Evolutionary conservation across 2,329 filamentous ascomycete species (phyloP).

Genomic region (Trichoderma sp.): DNA sequence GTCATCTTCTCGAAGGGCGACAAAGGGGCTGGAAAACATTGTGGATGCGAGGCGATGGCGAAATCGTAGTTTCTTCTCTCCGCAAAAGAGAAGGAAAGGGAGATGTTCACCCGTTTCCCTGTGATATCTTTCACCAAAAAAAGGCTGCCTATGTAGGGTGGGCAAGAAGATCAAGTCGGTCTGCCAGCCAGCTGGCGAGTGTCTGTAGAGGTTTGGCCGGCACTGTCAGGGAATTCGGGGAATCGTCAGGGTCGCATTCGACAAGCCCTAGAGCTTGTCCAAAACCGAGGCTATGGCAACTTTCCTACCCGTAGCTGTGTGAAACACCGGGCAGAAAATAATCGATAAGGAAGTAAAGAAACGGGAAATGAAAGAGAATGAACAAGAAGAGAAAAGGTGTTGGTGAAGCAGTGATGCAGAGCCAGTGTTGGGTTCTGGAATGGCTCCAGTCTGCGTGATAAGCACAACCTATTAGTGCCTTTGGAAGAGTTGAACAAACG

Average conservation of each 20-base stretch:
- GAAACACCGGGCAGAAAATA: background rate
- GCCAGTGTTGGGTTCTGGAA: background rate
- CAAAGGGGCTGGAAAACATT: background rate
- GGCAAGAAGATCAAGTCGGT: background rate
- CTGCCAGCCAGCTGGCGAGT: conserved; percentile 2
- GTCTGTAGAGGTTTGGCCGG: background rate
- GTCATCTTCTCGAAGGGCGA: conserved; percentile 1
- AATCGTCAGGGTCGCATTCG: background rate
- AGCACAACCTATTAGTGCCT: background rate
- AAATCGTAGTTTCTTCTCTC: background rate
- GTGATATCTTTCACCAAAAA: background rate
- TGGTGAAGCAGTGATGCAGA: background rate
- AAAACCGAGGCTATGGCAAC: background rate
- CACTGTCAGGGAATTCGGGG: background rate
- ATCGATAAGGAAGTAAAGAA: background rate
- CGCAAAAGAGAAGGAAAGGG: background rate
- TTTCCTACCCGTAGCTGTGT: background rate
- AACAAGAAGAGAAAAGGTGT: background rate
- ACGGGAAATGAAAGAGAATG: background rate
- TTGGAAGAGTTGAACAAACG: background rate
- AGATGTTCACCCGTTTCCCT: background rate
- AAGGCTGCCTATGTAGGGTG: background rate
- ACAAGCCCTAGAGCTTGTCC: background rate
- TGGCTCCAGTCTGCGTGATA: background rate
- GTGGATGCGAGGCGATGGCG: background rate